phyloP scores from a whole-genome alignment of 2,329 filamentous ascomycete genomes.

The Aspergillus sp. region DNA sequence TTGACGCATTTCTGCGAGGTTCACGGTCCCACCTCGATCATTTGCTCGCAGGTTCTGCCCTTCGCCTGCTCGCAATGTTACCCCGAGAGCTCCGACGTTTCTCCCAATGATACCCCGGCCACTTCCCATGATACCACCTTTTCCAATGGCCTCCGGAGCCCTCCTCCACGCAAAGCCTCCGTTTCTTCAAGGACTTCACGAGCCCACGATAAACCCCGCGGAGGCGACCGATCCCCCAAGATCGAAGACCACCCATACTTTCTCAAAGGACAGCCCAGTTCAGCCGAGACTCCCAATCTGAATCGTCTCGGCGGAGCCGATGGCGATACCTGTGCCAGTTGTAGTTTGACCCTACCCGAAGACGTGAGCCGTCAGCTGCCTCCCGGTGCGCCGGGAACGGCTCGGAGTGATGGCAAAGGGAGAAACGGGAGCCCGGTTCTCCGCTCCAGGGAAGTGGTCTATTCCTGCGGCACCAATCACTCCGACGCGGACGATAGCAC shows the following conservation, averaged over 20 bases:
- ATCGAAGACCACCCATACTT: conserved; percentile 55
- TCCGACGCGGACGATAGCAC: conserved; percentile 34
- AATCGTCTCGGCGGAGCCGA: conserved; percentile 44
- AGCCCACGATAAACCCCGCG: conserved; percentile 12
- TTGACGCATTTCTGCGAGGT: conserved; percentile 63
- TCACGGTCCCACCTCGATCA: conserved; percentile 61
- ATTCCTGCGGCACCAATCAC: conserved; percentile 47
- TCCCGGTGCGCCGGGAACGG: conserved; percentile 51
- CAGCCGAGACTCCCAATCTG: conserved; percentile 42
- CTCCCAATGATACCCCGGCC: conserved; percentile 42
- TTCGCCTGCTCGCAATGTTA: conserved; percentile 54
- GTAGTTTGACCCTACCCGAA: conserved; percentile 54
- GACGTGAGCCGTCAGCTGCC: conserved; percentile 54
- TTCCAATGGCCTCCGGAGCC: conserved; percentile 22
- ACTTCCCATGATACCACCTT: conserved; percentile 29
- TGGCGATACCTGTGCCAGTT: conserved; percentile 56
- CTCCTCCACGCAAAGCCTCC: conserved; percentile 14
- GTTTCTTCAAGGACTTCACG: conserved; percentile 14
- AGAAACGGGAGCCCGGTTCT: conserved; percentile 54
- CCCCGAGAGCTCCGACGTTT: conserved; percentile 34
- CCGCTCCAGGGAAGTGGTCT: conserved; percentile 53
- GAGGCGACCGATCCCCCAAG: conserved; percentile 25
- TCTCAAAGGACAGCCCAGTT: conserved; percentile 34
- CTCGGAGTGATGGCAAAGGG: conserved; percentile 47
- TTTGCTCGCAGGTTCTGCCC: conserved; percentile 58